A percentile compares a stretch with the other conserved stretches of the same genome.
Evolutionary conservation across 2,329 filamentous ascomycete species (phyloP).

Genomic region (Penicillium sp.): DNA sequence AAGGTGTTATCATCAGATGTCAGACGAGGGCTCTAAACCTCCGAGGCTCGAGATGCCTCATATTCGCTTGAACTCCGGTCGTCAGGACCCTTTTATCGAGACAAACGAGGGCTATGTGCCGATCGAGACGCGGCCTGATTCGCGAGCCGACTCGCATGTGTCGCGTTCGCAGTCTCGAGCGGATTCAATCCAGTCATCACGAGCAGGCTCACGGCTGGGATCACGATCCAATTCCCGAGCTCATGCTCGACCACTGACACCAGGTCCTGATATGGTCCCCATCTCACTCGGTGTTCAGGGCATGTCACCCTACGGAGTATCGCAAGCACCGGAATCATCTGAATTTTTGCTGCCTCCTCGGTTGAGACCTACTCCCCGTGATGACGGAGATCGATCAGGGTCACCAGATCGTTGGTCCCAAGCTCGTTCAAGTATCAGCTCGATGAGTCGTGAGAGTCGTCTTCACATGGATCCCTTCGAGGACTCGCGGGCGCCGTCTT

Average conservation of each 20-base stretch:
- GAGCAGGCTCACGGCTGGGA: not conserved
- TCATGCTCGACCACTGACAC: conserved; percentile 30
- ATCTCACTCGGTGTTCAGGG: conserved; percentile 17
- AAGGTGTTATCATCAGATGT: conserved; percentile 16
- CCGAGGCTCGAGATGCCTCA: conserved; percentile 53
- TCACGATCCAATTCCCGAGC: conserved; percentile 9
- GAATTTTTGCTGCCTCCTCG: conserved; percentile 47
- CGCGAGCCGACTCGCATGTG: not conserved
- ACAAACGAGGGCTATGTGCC: conserved; percentile 34
- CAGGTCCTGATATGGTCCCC: conserved; percentile 14
- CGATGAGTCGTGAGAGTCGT: conserved; percentile 43
- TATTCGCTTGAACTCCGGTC: conserved; percentile 67
- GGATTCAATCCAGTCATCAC: not conserved
- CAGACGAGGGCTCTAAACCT: conserved; percentile 18
- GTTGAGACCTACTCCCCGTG: conserved; percentile 53
- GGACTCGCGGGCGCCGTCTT: conserved; percentile 64
- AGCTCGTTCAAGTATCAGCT: conserved; percentile 68
- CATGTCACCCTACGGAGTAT: conserved; percentile 49
- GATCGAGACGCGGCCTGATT: conserved; percentile 2
- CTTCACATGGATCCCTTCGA: conserved; percentile 61
- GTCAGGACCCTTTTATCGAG: conserved; percentile 55
- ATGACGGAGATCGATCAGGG: conserved; percentile 53
- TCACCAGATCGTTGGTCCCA: conserved; percentile 61
- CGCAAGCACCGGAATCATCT: conserved; percentile 53
- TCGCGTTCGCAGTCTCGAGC: not conserved